These are phyloP conservation scores for Candida xiaguanensis DNA, from an alignment of 805 yeast species.

Conservation along the genomic window DNA sequence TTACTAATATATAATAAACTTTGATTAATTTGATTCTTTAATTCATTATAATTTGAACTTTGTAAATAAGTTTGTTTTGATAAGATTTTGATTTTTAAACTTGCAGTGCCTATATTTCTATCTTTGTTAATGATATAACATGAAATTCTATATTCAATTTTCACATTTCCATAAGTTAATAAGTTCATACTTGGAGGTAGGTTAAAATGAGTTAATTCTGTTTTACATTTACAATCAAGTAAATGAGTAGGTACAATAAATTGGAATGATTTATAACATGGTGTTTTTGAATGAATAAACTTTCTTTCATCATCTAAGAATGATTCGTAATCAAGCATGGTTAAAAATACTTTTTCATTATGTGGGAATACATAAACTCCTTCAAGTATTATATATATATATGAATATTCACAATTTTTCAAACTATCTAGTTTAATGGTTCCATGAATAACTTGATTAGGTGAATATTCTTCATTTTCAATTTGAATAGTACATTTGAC, in stretches of 20 bases:
- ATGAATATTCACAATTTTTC: background rate
- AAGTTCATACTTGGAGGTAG: conserved; percentile 9
- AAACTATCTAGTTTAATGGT: background rate
- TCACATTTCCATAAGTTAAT: background rate
- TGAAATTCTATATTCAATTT: conserved; percentile 7
- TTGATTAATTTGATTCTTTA: no score
- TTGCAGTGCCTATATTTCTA: no score
- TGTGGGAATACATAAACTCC: conserved; percentile 3
- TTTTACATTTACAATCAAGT: conserved; percentile 9
- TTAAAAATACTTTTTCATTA: conserved; percentile 6
- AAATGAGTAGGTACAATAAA: conserved; percentile 11
- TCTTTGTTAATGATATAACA: conserved; percentile 4
- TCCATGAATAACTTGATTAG: no score
- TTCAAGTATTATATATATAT: conserved; percentile 9
- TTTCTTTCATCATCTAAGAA: conserved; percentile 6
- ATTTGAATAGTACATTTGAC: no score
- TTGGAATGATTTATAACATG: no score
- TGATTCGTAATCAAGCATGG: conserved; percentile 10
- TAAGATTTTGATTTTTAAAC: no score
- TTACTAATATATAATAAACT: no score
- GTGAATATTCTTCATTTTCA: no score
- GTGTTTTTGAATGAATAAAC: no score
- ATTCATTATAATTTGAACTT: no score
- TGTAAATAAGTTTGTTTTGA: no score
- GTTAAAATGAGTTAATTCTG: conserved; percentile 6